phyloP scores from a whole-genome alignment of 768 basidiomycete genomes.

The Podaxis sp. region DNA sequence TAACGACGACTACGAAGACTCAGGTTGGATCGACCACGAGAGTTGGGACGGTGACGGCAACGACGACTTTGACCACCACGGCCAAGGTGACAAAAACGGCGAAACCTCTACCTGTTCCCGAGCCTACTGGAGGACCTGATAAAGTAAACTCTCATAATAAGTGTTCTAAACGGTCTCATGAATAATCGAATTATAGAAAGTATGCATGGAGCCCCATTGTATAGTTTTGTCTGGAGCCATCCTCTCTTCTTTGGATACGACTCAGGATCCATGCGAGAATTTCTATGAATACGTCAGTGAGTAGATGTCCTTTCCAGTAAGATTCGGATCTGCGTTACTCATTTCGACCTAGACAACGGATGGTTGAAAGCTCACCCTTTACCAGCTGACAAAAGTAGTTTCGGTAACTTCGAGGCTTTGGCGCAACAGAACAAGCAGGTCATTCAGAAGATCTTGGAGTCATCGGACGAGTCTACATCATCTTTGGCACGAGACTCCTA shows the following conservation, averaged over 20 bases:
- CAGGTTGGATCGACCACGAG: conserved; percentile 14
- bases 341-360: conserved; percentile 61
- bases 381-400: conserved; percentile 77
- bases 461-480: conserved; percentile 27
- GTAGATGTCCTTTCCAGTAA: conserved; percentile 25
- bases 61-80: conserved; percentile 22
- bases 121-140: conserved; percentile 46
- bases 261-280: conserved; percentile 91
- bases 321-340: background rate
- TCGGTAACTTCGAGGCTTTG: conserved; percentile 69
- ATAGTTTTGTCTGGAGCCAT: conserved; percentile 81
- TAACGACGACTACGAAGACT: conserved; percentile 33
- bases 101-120: conserved; percentile 38
- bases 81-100: conserved; percentile 29
- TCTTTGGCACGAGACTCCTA: conserved; percentile 29
- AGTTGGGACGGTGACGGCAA: conserved; percentile 19
- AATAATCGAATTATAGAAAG: conserved; percentile 33
- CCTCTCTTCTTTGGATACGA: conserved; percentile 71
- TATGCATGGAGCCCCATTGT: conserved; percentile 77
- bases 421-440: conserved; percentile 74
- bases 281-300: conserved; percentile 91
- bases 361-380: conserved; percentile 83
- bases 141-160: conserved; percentile 34
- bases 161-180: background rate
- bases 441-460: conserved; percentile 66